These are phyloP conservation scores for Wickerhamomyces canadensis DNA, from an alignment of 805 yeast genomes.

Conservation along the genomic window DNA sequence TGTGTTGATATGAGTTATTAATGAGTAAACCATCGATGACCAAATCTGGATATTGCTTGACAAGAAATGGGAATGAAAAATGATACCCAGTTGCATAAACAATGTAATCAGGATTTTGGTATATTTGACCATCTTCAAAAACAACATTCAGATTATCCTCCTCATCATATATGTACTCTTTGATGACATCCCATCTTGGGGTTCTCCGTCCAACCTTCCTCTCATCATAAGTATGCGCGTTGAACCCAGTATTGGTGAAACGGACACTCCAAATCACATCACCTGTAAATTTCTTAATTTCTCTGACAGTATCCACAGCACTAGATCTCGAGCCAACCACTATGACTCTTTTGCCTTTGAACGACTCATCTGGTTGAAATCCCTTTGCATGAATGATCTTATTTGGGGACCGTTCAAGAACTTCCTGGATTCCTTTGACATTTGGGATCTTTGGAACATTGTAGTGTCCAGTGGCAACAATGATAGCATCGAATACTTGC, in stretches of 20 bases:
- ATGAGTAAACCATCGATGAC: slow-evolving; percentile 17
- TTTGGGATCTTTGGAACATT: slow-evolving; percentile 46
- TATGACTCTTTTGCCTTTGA: slow-evolving; percentile 31
- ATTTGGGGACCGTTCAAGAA: not conserved
- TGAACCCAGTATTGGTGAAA: slow-evolving; percentile 23
- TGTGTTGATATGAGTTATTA: slow-evolving; percentile 24
- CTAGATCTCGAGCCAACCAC: slow-evolving; percentile 63
- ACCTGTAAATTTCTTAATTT: not conserved
- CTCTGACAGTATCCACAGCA: slow-evolving; percentile 49
- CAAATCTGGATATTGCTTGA: slow-evolving; percentile 14
- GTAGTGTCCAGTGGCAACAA: slow-evolving; percentile 50
- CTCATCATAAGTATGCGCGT: slow-evolving; percentile 6
- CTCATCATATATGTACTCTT: slow-evolving; percentile 24
- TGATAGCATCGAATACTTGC: slow-evolving; percentile 31
- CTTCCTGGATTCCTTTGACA: slow-evolving; percentile 36
- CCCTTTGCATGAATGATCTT: slow-evolving; percentile 34
- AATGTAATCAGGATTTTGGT: slow-evolving; percentile 41
- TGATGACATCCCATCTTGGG: slow-evolving; percentile 29
- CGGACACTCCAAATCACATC: slow-evolving; percentile 27
- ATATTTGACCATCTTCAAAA: slow-evolving; percentile 37
- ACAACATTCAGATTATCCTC: slow-evolving; percentile 23
- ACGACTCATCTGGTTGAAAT: slow-evolving; percentile 32
- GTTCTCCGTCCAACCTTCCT: not conserved
- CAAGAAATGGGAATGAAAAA: slow-evolving; percentile 48
- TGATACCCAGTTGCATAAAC: slow-evolving; percentile 66